Percentiles rank a stretch among this genome's conserved stretches.
Evolutionary conservation across 164 flowering plant genomes (phyloP).

Genomic region (Aristolochia contorta): DNA sequence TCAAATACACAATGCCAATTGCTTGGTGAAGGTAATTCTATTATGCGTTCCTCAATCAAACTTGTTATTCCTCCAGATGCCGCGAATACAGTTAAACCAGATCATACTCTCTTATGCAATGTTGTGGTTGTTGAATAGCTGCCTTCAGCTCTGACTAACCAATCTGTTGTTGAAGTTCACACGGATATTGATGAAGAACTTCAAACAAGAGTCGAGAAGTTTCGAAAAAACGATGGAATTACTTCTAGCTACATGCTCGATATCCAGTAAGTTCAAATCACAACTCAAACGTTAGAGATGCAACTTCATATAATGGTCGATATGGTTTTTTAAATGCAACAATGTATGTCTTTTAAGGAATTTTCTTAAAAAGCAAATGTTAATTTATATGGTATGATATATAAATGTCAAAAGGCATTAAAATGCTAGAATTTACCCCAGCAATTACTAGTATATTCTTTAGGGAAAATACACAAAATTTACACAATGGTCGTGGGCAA

Average conservation of each 20-base stretch:
- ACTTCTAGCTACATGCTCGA: slow-evolving; percentile 73
- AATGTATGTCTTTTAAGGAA: too few relatives aligned
- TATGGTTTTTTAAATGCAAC: too few relatives aligned
- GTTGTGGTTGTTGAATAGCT: slow-evolving; percentile 52
- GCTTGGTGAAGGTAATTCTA: slow-evolving; percentile 88
- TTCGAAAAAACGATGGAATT: slow-evolving; percentile 40
- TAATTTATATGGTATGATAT: too few relatives aligned
- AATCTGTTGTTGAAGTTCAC: slow-evolving; percentile 71
- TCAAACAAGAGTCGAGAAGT: slow-evolving; percentile 15
- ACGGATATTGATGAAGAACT: slow-evolving; percentile 26
- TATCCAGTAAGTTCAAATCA: slow-evolving; percentile 51
- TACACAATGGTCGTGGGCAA: too few relatives aligned
- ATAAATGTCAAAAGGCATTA: too few relatives aligned
- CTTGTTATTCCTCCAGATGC: slow-evolving; percentile 14
- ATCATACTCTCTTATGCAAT: slow-evolving; percentile 23
- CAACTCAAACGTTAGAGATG: not conserved
- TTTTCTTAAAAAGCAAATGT: too few relatives aligned
- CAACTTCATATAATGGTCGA: not conserved
- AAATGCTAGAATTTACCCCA: too few relatives aligned
- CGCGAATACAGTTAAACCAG: slow-evolving; percentile 15
- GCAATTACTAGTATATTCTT: too few relatives aligned
- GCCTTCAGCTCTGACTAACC: slow-evolving; percentile 62
- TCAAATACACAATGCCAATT: slow-evolving; percentile 30
- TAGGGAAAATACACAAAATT: too few relatives aligned
- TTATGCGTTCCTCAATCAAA: slow-evolving; percentile 35